Conservation (phyloP, 2,329 filamentous ascomycete species). For the Clonostachys rhizophaga region DNA sequence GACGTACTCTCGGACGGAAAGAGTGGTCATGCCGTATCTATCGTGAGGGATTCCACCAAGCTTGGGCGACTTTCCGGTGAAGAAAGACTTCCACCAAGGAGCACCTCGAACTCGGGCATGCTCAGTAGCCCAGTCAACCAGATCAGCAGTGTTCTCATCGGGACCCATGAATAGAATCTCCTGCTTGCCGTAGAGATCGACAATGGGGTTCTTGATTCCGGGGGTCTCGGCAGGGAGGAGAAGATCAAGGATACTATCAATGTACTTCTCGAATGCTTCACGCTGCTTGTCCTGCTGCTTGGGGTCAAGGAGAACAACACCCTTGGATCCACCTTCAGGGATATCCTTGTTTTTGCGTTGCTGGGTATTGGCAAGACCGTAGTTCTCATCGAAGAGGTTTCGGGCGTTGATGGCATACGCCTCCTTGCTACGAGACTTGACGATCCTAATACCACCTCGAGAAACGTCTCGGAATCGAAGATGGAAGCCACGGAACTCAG, state of each 20-base stretch:
- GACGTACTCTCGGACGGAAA: slow-evolving; percentile 94
- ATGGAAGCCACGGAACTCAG: slow-evolving; percentile 96
- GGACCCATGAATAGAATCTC: slow-evolving; percentile 99
- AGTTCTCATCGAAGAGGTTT: slow-evolving; percentile 97
- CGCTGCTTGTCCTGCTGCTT: slow-evolving; percentile 89
- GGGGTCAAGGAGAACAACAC: slow-evolving; percentile 90
- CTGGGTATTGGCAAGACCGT: slow-evolving; percentile 95
- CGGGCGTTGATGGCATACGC: slow-evolving; percentile 95
- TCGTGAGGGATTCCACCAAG: slow-evolving; percentile 97
- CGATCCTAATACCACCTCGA: slow-evolving; percentile 94
- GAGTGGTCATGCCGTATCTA: slow-evolving; percentile 92
- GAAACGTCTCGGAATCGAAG: slow-evolving; percentile 96
- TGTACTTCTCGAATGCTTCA: slow-evolving; percentile 98
- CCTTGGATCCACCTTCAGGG: slow-evolving; percentile 95
- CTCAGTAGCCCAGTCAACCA: slow-evolving; percentile 98
- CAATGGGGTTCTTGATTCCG: slow-evolving; percentile 98
- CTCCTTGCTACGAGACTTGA: slow-evolving; percentile 95
- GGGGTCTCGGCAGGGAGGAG: slow-evolving; percentile 85
- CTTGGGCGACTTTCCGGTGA: slow-evolving; percentile 96
- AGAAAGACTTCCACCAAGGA: slow-evolving; percentile 99
- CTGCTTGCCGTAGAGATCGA: slow-evolving; percentile 89
- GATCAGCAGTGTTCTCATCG: slow-evolving; percentile 95
- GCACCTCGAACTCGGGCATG: slow-evolving; percentile 84
- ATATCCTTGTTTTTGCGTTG: slow-evolving; percentile 99
- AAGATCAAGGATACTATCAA: slow-evolving; percentile 95